A percentile compares a stretch with the other conserved stretches of the same genome.
These are phyloP conservation scores for Raffaelea arxii DNA, from an alignment of 2,329 filamentous ascomycete species.

Conservation along the genomic window DNA sequence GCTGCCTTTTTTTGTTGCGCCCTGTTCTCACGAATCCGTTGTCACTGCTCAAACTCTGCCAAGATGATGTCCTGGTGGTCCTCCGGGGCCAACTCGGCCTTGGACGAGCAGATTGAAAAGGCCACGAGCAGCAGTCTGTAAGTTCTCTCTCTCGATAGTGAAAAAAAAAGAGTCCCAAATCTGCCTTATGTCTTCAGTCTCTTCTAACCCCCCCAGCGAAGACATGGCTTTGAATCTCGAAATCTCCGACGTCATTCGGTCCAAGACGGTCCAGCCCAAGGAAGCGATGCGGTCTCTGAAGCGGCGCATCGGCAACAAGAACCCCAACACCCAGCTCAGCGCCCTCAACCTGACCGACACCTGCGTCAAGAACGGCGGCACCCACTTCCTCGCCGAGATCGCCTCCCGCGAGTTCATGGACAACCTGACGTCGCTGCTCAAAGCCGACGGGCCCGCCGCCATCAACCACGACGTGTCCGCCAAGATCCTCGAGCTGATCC, in stretches of 20 bases:
- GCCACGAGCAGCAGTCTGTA: conserved; percentile 92
- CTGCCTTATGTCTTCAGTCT: no score
- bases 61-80: conserved; percentile 94
- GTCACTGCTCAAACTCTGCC: background rate
- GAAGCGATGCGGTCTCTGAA: conserved; percentile 97
- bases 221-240: conserved; percentile 96
- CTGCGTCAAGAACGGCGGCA: conserved; percentile 95
- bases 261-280: conserved; percentile 93
- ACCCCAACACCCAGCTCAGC: conserved; percentile 91
- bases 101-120: conserved; percentile 95
- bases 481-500: conserved; percentile 89
- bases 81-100: conserved; percentile 74
- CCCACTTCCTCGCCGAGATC: conserved; percentile 90
- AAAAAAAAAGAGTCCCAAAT: no score
- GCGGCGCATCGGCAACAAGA: conserved; percentile 89
- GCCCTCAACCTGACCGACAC: conserved; percentile 96
- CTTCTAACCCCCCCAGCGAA: conserved; percentile 46
- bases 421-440: conserved; percentile 82
- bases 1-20: background rate
- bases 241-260: conserved; percentile 94
- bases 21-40: background rate
- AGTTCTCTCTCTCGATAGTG: conserved; percentile 22
- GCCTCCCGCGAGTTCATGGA: conserved; percentile 98
- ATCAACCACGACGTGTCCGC: conserved; percentile 77
- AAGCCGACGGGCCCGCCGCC: conserved; percentile 62